Evolutionary conservation across 768 basidiomycete genomes (phyloP).

Genomic region (Boletellus ananas): DNA sequence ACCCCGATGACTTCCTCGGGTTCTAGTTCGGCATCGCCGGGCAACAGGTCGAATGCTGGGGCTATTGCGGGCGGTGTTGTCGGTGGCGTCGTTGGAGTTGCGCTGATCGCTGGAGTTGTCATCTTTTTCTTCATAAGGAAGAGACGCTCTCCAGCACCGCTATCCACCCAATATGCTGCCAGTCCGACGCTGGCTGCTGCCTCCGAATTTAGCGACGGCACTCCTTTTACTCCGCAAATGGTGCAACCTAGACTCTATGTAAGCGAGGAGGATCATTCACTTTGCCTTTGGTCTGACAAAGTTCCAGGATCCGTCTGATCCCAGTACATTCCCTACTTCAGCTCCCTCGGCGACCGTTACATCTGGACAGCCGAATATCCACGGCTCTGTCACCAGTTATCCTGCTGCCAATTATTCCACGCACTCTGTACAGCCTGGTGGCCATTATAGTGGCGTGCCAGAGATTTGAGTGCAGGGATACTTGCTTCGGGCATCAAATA

Average conservation of each 20-base stretch:
- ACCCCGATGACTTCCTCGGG: slow-evolving; percentile 11
- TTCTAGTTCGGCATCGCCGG: slow-evolving; percentile 1
- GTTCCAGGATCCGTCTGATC: slow-evolving; percentile 35
- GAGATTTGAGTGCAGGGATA: slow-evolving; percentile 16
- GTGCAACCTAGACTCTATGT: slow-evolving; percentile 30
- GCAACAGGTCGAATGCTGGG: slow-evolving; percentile 36
- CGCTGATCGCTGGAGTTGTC: slow-evolving; percentile 36
- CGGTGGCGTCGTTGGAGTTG: slow-evolving; percentile 56
- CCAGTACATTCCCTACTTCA: slow-evolving; percentile 33
- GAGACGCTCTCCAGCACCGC: slow-evolving; percentile 22
- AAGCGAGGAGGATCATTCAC: slow-evolving; percentile 4
- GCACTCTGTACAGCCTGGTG: slow-evolving; percentile 9
- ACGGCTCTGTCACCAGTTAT: slow-evolving; percentile 5
- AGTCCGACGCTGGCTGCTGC: background rate
- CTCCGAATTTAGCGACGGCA: slow-evolving; percentile 6
- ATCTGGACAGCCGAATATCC: slow-evolving; percentile 3
- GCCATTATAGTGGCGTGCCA: slow-evolving; percentile 24
- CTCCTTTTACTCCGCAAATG: slow-evolving; percentile 17
- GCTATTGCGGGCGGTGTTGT: slow-evolving; percentile 63
- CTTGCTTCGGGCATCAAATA: background rate
- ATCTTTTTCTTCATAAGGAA: slow-evolving; percentile 39
- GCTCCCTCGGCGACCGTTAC: slow-evolving; percentile 13
- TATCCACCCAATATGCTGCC: slow-evolving; percentile 13
- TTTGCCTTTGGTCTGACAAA: background rate
- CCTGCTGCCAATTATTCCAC: slow-evolving; percentile 11